Percentiles rank a stretch among this genome's conserved stretches.
These are phyloP conservation scores for Lodderomyces elongisporus DNA, from an alignment of 1,139 yeast species.

Conservation along the genomic window DNA sequence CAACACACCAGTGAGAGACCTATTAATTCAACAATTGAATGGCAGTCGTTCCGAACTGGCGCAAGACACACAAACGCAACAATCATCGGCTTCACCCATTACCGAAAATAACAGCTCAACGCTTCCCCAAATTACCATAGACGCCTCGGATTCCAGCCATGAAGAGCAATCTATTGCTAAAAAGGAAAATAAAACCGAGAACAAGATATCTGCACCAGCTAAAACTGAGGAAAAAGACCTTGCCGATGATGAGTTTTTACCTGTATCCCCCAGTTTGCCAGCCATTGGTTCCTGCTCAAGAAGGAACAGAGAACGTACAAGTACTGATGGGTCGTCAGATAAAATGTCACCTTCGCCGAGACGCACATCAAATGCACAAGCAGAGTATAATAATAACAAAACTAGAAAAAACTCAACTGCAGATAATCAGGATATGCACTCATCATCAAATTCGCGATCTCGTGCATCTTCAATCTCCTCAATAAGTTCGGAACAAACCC, in stretches of 20 bases:
- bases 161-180: too few relatives aligned
- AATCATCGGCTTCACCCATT: too few relatives aligned
- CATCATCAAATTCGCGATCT: background rate
- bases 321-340: background rate
- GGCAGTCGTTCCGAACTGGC: too few relatives aligned
- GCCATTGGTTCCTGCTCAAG: background rate
- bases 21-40: slow-evolving; percentile 15
- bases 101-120: too few relatives aligned
- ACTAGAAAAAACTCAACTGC: background rate
- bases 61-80: too few relatives aligned
- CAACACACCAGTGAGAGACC: slow-evolving; percentile 19
- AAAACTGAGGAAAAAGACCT: too few relatives aligned
- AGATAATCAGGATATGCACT: background rate
- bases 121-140: too few relatives aligned
- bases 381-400: background rate
- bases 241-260: slow-evolving; percentile 14
- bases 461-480: slow-evolving; percentile 8
- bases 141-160: too few relatives aligned
- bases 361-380: background rate
- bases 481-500: slow-evolving; percentile 15
- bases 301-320: background rate
- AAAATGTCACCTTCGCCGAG: slow-evolving; percentile 1
- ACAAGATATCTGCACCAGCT: too few relatives aligned
- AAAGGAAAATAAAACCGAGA: too few relatives aligned
- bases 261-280: slow-evolving; percentile 8